Evolutionary conservation across 1,284 basidiomycete genomes (phyloP).

Genomic region (Coniferiporia sulphurascens): DNA sequence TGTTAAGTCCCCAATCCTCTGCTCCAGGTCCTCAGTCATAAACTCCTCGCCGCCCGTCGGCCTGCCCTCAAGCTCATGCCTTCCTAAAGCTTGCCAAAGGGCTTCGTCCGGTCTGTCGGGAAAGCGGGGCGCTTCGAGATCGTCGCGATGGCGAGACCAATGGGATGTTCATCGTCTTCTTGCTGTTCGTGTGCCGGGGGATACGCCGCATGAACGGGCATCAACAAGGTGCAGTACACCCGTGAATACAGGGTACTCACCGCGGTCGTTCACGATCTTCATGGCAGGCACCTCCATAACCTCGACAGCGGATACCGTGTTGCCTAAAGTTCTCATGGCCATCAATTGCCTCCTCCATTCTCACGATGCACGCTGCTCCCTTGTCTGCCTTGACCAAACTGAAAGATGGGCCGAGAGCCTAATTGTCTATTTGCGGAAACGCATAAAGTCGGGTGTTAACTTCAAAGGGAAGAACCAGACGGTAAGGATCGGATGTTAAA

Average conservation of each 20-base stretch:
- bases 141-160: conserved; percentile 74
- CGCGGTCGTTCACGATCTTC: conserved; percentile 79
- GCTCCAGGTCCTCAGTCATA: conserved; percentile 46
- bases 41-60: conserved; percentile 33
- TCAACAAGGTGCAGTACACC: conserved; percentile 67
- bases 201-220: not conserved
- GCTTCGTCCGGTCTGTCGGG: conserved; percentile 11
- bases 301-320: not conserved
- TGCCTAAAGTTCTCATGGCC: conserved; percentile 38
- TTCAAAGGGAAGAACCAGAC: no score
- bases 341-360: conserved; percentile 48
- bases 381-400: conserved; percentile 79
- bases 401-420: conserved; percentile 71
- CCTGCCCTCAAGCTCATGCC: conserved; percentile 36
- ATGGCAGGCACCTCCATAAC: conserved; percentile 56
- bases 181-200: conserved; percentile 62
- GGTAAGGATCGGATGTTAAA: conserved; percentile 35
- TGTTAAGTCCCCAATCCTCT: conserved; percentile 46
- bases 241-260: conserved; percentile 83
- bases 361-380: conserved; percentile 65
- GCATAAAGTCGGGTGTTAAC: no score
- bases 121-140: conserved; percentile 13
- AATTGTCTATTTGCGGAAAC: conserved; percentile 23
- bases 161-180: conserved; percentile 25
- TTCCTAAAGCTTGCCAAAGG: conserved; percentile 21